phyloP scores from a whole-genome alignment of 305 asterid genomes.

The Andrographis paniculata region DNA sequence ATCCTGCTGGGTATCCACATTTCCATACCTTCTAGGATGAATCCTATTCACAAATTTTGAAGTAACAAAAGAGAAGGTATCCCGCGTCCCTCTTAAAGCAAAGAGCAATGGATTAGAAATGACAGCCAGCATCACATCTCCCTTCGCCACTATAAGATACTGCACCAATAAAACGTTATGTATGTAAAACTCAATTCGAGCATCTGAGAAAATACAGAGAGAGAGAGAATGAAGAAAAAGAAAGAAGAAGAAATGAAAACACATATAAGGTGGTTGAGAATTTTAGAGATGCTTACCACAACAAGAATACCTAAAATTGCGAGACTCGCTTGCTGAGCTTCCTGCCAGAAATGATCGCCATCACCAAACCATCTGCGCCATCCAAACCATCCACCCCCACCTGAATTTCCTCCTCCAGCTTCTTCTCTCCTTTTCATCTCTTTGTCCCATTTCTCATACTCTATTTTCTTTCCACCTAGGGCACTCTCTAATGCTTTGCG shows the following conservation, averaged over 20 bases:
- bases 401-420: slow-evolving; percentile 51
- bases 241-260: too few relatives aligned
- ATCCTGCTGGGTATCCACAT: slow-evolving; percentile 25
- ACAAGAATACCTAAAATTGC: slow-evolving; percentile 60
- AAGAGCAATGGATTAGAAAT: slow-evolving; percentile 72
- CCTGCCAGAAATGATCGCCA: slow-evolving; percentile 86
- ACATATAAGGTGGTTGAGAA: not conserved
- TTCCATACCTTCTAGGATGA: slow-evolving; percentile 24
- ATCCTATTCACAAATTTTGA: slow-evolving; percentile 34
- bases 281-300: slow-evolving; percentile 34
- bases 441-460: slow-evolving; percentile 82
- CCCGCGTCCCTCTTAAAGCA: slow-evolving; percentile 64
- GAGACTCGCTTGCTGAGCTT: slow-evolving; percentile 75
- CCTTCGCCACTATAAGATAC: slow-evolving; percentile 71
- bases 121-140: slow-evolving; percentile 69
- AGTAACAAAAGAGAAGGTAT: slow-evolving; percentile 35
- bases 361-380: slow-evolving; percentile 20
- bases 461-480: slow-evolving; percentile 73
- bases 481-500: slow-evolving; percentile 89
- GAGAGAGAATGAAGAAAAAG: not conserved
- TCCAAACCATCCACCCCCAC: slow-evolving; percentile 85
- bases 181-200: not conserved
- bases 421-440: slow-evolving; percentile 73
- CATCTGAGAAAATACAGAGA: not conserved
- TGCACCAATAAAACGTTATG: slow-evolving; percentile 20